Evolutionary conservation across 1,284 basidiomycete genomes (phyloP).

Genomic region (Leucocoprinus gongylophorus): DNA sequence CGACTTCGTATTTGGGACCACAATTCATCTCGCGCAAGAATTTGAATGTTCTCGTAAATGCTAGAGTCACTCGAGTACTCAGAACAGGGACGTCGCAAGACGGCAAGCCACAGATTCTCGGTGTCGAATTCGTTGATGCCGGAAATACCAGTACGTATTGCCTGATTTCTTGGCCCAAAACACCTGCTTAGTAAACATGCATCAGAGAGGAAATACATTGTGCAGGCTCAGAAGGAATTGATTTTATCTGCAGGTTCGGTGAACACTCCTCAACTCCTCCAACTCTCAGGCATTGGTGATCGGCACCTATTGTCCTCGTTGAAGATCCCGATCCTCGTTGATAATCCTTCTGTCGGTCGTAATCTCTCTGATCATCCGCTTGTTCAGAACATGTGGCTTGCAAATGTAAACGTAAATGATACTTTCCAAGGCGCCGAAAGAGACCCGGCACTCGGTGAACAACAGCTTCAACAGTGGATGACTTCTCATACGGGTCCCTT

Average conservation of each 20-base stretch:
- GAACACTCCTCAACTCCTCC: constrained; percentile 21
- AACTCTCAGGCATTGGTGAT: constrained; percentile 22
- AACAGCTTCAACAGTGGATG: constrained; percentile 14
- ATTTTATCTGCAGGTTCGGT: constrained; percentile 22
- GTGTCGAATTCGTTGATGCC: constrained; percentile 20
- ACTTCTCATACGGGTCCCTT: constrained; percentile 12
- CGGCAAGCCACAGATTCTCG: constrained; percentile 16
- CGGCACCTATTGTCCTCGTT: constrained; percentile 9
- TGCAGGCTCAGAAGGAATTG: constrained; percentile 20
- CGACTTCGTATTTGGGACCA: constrained; percentile 28
- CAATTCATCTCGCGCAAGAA: constrained; percentile 24
- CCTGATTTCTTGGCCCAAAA: too few species aligned
- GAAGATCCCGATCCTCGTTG: constrained; percentile 16
- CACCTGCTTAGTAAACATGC: too few species aligned
- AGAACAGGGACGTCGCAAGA: constrained; percentile 14
- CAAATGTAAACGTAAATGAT: constrained; percentile 14
- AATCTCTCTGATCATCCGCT: constrained; percentile 21
- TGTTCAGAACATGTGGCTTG: constrained; percentile 10
- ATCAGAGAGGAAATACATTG: background rate
- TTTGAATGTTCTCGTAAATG: constrained; percentile 32
- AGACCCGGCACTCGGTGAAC: background rate
- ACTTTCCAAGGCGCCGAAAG: background rate
- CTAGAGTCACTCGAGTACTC: constrained; percentile 24
- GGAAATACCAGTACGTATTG: constrained; percentile 15
- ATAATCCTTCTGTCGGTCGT: constrained; percentile 20